Base-by-base conservation (phyloP, 2,329 filamentous ascomycete species). In the Fusarium abutilonis region DNA sequence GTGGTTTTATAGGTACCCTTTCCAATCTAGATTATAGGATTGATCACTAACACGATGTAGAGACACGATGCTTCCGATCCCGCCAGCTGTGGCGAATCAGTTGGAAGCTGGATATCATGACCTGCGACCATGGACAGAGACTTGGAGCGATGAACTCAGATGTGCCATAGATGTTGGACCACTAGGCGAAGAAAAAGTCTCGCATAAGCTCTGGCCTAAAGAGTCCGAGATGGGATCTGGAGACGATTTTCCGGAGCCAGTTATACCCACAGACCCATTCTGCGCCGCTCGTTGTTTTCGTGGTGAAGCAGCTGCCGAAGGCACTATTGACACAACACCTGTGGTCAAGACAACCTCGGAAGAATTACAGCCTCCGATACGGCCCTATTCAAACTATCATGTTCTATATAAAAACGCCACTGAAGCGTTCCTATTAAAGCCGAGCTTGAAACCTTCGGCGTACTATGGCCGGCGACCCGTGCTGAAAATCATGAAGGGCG, bases 151-250 rank as follows among this genome's bases (percentile, higher is more conserved):
- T 70, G 94, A 99, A 75, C 79, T 99, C 8, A 88, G 89, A 64
- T 96, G 92, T 75, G 96, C 95, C 6, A 83, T 97, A 6, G 92
- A 97, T 46, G 92, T 97, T 54, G 95, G 95, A 1, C 89, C 94
- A 1, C 81, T 89, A 9, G 95, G 94, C 1, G 95, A 99, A 76
- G 89, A 95, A 77, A 98, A 98, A 74, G 89, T 97, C 8, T 86
- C 91, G 0, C 88, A 97, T 75, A 87, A 82, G 32, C 78, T 98
- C 9, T 97, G 93, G 93, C 89, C 91, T 1, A 84, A 86, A 42
- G 81, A 84, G 3, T 60, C 70, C 11, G 64, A 72, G 41, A 50
- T 68, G 14, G 44, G 57, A 11, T 59, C 66, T 7, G 51, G 53
- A 15, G 63, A 65, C 10, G 52, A 56, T 4, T 52, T 68, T 14